A percentile compares a stretch with the other conserved stretches of the same genome.
Evolutionary conservation across 2,329 filamentous ascomycete genomes (phyloP).

Genomic region (Sporothrix brunneoviolacea): DNA sequence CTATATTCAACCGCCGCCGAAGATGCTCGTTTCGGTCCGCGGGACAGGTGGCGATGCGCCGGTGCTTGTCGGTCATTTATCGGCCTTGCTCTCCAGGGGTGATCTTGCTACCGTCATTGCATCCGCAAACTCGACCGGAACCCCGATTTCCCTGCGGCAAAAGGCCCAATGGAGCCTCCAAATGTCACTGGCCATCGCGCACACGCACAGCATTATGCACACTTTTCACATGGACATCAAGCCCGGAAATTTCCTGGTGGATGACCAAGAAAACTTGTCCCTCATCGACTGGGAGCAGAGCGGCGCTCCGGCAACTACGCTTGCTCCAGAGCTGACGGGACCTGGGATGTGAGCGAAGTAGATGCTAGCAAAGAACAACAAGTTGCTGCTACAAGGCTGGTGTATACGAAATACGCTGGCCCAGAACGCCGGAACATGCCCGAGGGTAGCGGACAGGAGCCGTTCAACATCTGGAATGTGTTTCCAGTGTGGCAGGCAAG

Average conservation of each 20-base stretch:
- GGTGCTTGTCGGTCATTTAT: constrained; percentile 18
- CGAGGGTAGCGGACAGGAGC: constrained; percentile 1
- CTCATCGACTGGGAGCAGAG: constrained; percentile 16
- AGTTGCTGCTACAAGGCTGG: neutral
- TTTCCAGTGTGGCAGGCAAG: constrained; percentile 16
- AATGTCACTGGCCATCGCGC: constrained; percentile 20
- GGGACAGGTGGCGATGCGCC: neutral
- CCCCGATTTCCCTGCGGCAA: constrained; percentile 11
- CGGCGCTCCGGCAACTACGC: constrained; percentile 12
- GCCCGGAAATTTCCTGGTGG: constrained; percentile 21
- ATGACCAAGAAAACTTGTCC: constrained; percentile 6
- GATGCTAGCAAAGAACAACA: neutral
- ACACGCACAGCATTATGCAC: constrained; percentile 19
- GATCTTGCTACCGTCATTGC: constrained; percentile 17
- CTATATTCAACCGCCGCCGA: constrained; percentile 19
- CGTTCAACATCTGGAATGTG: constrained; percentile 18
- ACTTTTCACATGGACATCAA: constrained; percentile 28
- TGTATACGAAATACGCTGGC: constrained; percentile 18
- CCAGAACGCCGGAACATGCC: constrained; percentile 15
- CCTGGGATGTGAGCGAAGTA: constrained; percentile 19
- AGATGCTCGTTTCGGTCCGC: constrained; percentile 3
- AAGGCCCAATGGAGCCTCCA: constrained; percentile 22
- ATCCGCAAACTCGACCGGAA: constrained; percentile 11
- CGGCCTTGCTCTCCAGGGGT: constrained; percentile 14
- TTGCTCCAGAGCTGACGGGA: constrained; percentile 20